phyloP scores from a whole-genome alignment of 2,329 filamentous ascomycete species.

The Graphilbum sp. region DNA sequence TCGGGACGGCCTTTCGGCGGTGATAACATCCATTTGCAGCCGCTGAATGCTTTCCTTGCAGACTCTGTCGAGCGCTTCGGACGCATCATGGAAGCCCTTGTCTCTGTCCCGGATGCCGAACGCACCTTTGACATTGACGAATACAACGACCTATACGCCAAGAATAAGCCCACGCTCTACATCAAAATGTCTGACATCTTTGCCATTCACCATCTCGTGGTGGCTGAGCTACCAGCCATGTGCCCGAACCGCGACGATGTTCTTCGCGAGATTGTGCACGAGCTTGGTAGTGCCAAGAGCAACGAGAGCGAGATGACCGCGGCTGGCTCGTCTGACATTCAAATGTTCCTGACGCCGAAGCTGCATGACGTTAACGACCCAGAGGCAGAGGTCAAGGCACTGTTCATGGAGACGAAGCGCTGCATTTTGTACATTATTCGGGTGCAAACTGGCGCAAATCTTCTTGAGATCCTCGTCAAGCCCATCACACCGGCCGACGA shows the following conservation, averaged over 20 bases:
- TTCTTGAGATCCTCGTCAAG: slow-evolving; percentile 92
- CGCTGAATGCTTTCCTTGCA: slow-evolving; percentile 77
- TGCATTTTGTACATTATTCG: slow-evolving; percentile 96
- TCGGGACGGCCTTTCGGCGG: slow-evolving; percentile 82
- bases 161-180: slow-evolving; percentile 94
- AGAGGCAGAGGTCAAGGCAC: slow-evolving; percentile 75
- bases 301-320: slow-evolving; percentile 89
- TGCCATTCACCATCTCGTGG: slow-evolving; percentile 79
- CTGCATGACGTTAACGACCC: slow-evolving; percentile 84
- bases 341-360: slow-evolving; percentile 77
- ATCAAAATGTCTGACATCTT: slow-evolving; percentile 98
- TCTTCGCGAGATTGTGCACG: slow-evolving; percentile 78
- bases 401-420: slow-evolving; percentile 97
- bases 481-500: slow-evolving; percentile 79
- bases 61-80: slow-evolving; percentile 70
- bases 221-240: slow-evolving; percentile 59
- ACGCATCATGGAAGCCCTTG: slow-evolving; percentile 59
- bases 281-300: slow-evolving; percentile 88
- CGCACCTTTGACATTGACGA: slow-evolving; percentile 95
- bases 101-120: slow-evolving; percentile 75
- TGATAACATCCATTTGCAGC: slow-evolving; percentile 90
- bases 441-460: slow-evolving; percentile 75
- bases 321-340: slow-evolving; percentile 76
- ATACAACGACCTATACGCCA: slow-evolving; percentile 93
- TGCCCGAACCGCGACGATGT: slow-evolving; percentile 73